Evolutionary conservation across 2,329 filamentous ascomycete species (phyloP).

Genomic region (Sclerotinia sclerotiorum): DNA sequence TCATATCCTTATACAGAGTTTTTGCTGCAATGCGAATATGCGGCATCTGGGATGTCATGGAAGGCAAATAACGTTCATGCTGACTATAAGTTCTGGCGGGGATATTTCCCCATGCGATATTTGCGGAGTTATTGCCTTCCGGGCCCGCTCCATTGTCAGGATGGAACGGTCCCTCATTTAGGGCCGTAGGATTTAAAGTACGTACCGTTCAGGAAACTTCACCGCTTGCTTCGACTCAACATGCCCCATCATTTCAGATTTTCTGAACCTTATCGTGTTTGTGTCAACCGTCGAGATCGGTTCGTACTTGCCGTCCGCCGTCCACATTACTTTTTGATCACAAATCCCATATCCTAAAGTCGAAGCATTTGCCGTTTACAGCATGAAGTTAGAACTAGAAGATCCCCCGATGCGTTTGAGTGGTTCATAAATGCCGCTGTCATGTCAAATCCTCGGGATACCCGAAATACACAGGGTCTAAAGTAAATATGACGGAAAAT

Average conservation of each 20-base stretch:
- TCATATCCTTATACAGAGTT: too few species aligned
- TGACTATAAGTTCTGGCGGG: constrained; percentile 4
- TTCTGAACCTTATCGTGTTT: background rate
- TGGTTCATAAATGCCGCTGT: background rate
- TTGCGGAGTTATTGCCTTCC: background rate
- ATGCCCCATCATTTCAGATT: background rate
- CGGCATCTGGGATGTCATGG: background rate
- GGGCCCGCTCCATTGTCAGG: constrained; percentile 1
- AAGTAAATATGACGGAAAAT: background rate
- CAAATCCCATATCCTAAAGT: background rate
- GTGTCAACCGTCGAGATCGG: background rate
- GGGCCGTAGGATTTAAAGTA: constrained; percentile 11
- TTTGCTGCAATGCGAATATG: too few species aligned
- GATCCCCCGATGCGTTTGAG: background rate
- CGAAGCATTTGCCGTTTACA: background rate
- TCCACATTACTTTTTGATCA: background rate
- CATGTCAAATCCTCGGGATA: background rate
- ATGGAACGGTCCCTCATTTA: constrained; percentile 17
- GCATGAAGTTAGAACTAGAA: background rate
- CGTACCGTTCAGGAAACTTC: background rate
- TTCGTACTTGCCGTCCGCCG: background rate
- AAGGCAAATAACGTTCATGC: background rate
- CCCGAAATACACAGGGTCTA: background rate
- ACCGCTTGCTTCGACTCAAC: background rate
- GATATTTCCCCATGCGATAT: constrained; percentile 16